Evolutionary conservation across 352 stramenopile species (phyloP), one percentile per base, ranked within the genome.

Genomic region (Globisporangium uncinulatum): DNA sequence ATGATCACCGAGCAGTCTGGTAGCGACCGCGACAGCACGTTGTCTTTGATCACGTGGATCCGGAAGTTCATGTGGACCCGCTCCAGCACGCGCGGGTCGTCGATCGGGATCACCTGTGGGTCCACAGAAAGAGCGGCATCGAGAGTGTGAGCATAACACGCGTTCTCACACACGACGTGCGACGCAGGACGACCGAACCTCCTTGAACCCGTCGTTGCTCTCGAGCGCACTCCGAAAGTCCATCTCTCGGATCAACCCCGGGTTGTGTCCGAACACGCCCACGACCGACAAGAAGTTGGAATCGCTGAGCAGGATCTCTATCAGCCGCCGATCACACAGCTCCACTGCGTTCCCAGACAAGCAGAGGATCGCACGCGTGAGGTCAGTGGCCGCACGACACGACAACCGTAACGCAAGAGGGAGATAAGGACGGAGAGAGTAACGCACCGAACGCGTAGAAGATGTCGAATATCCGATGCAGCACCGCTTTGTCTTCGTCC

Each of bases 11-110:
- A 83, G 50, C 77, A 74, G 56, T 94, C 84, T 0, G 82, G 80
- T 9, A 94, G 56, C 42, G 79, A 84, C n/a, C 84, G 78, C 41
- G 80, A 83, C 17, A 94, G 48, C 45, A 94, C 76, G 51, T 91
- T 92, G 62, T 94, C 84, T 52, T 92, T 94, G 59, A 94, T 89
- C 54, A 92, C 84, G 53, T 92, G 81, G 59, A 94, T 92, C 41
- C 84, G 84, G 54, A 86, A 94, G 65, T 94, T 94, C 65, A 89
- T 79, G 56, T 94, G 84, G 19, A 92, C 75, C 20, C 79, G 79
- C n/a, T 78, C 66, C 32, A 85, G 63, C n/a, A 94, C 73, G 39
- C 39, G 58, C 0, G 41, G 57, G 45, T 94, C 82, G 20, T 67
- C 62, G 65, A 94, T 90, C 0, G 78, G 68, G 24, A 94, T 79